phyloP scores from a whole-genome alignment of 2,329 filamentous ascomycete genomes.

The Diplodia mutila region DNA sequence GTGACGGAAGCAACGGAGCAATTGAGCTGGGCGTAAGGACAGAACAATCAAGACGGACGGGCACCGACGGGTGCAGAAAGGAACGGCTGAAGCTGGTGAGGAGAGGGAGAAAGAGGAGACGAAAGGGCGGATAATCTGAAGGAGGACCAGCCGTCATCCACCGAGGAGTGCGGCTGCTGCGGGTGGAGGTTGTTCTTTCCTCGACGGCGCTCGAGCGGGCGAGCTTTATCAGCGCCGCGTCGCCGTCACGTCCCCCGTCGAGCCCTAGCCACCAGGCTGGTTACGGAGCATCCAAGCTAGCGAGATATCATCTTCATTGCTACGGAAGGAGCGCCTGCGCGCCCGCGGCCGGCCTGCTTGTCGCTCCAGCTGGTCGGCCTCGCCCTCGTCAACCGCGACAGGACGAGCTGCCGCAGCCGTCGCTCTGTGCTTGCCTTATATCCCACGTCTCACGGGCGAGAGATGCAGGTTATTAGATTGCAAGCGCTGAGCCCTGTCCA shows the following conservation, averaged over 20 bases:
- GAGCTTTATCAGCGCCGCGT: conserved; percentile 11
- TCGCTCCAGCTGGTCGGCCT: not conserved
- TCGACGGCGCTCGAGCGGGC: not conserved
- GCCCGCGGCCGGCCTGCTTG: not conserved
- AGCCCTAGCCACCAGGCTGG: not conserved
- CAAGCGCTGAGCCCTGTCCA: conserved; percentile 53
- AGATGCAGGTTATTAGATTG: conserved; percentile 71
- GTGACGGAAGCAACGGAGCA: conserved; percentile 34
- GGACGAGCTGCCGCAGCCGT: not conserved
- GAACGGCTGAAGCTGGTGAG: conserved; percentile 30
- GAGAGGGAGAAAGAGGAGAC: conserved; percentile 31
- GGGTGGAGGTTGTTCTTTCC: not conserved
- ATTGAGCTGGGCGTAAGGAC: conserved; percentile 28
- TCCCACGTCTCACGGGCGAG: conserved; percentile 61
- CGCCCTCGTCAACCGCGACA: not conserved
- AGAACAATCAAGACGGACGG: conserved; percentile 29
- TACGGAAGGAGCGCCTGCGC: conserved; percentile 6
- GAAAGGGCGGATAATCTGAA: not conserved
- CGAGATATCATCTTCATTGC: not conserved
- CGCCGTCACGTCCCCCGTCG: not conserved
- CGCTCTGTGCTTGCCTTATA: conserved; percentile 54
- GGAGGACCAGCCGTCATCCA: not conserved
- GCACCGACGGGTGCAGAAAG: conserved; percentile 26
- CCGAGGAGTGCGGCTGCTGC: not conserved
- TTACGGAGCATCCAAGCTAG: not conserved